A percentile compares a stretch with the other conserved stretches of the same genome.
phyloP scores from a whole-genome alignment of 441 rosid species.

The Euphorbia corollata region DNA sequence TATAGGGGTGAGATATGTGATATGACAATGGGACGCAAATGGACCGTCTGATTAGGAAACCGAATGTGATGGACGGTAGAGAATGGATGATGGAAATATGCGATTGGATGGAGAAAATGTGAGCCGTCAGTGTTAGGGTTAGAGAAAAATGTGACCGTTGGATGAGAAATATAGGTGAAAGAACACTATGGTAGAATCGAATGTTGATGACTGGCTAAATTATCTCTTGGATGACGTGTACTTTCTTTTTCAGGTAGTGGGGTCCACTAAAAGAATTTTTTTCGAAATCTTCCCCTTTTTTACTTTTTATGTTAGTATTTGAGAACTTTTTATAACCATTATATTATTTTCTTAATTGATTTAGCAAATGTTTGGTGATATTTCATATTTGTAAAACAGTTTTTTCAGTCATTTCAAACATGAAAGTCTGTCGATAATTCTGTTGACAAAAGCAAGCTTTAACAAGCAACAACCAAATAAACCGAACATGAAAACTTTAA shows the following conservation, averaged over 20 bases:
- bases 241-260: not conserved
- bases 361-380: too few relatives aligned
- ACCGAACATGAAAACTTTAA: too few relatives aligned
- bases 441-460: too few relatives aligned
- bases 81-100: constrained; percentile 15
- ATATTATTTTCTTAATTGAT: too few relatives aligned
- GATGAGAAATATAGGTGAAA: constrained; percentile 16
- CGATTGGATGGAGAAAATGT: constrained; percentile 9
- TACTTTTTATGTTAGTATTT: too few relatives aligned
- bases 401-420: too few relatives aligned
- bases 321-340: too few relatives aligned
- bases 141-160: constrained; percentile 24
- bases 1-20: not conserved
- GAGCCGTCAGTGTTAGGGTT: not conserved
- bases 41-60: constrained; percentile 29
- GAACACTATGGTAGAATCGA: constrained; percentile 2
- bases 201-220: not conserved
- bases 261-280: too few relatives aligned
- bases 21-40: constrained; percentile 11
- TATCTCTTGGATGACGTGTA: not conserved
- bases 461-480: too few relatives aligned
- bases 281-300: too few relatives aligned
- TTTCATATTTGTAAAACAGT: too few relatives aligned
- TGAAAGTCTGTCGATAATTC: too few relatives aligned
- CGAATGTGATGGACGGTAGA: constrained; percentile 20